Evolutionary conservation across 2,329 filamentous ascomycete species (phyloP).

Genomic region (Daldinia sp.): DNA sequence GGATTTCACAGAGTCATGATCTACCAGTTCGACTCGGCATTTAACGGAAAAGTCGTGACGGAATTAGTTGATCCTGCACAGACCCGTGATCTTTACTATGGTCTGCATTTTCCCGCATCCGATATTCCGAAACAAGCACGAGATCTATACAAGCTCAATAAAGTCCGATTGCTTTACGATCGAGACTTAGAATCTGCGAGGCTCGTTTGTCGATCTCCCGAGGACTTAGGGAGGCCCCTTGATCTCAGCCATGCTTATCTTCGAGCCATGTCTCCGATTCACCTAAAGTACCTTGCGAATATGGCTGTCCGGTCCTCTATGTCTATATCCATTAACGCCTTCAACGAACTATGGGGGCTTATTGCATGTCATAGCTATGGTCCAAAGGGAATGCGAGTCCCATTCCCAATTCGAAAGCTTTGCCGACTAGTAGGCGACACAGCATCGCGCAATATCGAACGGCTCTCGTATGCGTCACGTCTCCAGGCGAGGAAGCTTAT

Average conservation of each 20-base stretch:
- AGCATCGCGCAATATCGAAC: slow-evolving; percentile 87
- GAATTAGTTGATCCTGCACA: slow-evolving; percentile 85
- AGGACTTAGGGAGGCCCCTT: slow-evolving; percentile 79
- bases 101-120: slow-evolving; percentile 87
- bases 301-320: slow-evolving; percentile 95
- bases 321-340: slow-evolving; percentile 92
- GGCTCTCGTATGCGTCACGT: slow-evolving; percentile 85
- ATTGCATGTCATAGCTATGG: slow-evolving; percentile 90
- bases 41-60: slow-evolving; percentile 88
- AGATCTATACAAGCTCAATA: slow-evolving; percentile 91
- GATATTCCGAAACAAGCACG: slow-evolving; percentile 88
- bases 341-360: slow-evolving; percentile 86
- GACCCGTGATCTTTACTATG: slow-evolving; percentile 87
- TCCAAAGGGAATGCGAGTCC: slow-evolving; percentile 83
- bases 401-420: slow-evolving; percentile 92
- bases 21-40: slow-evolving; percentile 86
- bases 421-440: slow-evolving; percentile 88
- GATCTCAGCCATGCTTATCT: slow-evolving; percentile 89
- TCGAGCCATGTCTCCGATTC: slow-evolving; percentile 90
- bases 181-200: slow-evolving; percentile 83
- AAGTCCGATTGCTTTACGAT: slow-evolving; percentile 88
- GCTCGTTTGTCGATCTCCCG: slow-evolving; percentile 80
- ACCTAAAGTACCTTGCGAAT: slow-evolving; percentile 86
- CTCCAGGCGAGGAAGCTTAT: slow-evolving; percentile 89
- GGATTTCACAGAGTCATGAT: slow-evolving; percentile 94